phyloP scores from a whole-genome alignment of 2,329 filamentous ascomycete genomes.

The Curvularia lunata region DNA sequence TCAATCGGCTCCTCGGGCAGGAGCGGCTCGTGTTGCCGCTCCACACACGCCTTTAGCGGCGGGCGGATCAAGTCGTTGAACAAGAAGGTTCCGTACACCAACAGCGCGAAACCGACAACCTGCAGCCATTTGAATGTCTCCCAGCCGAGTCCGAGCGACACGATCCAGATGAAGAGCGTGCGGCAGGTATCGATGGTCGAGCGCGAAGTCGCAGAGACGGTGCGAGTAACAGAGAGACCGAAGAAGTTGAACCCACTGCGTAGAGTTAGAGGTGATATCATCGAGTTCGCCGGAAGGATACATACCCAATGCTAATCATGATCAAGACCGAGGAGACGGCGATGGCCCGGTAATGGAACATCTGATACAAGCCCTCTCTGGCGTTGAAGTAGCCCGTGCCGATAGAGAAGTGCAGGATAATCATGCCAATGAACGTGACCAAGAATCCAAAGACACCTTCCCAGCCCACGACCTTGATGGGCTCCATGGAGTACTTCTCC shows the following conservation, averaged over 20 bases:
- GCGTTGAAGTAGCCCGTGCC: constrained; percentile 92
- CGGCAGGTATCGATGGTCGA: constrained; percentile 98
- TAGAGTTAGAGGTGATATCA: constrained; percentile 18
- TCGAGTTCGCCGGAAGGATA: constrained; percentile 24
- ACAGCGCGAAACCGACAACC: constrained; percentile 81
- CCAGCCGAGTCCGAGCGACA: constrained; percentile 91
- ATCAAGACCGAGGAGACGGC: constrained; percentile 82
- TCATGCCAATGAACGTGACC: constrained; percentile 79
- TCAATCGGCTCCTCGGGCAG: constrained; percentile 86
- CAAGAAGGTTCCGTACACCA: constrained; percentile 95
- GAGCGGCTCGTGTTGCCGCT: constrained; percentile 64
- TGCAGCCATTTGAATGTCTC: constrained; percentile 98
- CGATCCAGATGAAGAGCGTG: constrained; percentile 97
- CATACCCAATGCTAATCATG: constrained; percentile 96
- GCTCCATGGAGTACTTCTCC: constrained; percentile 77
- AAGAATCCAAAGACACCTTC: constrained; percentile 90
- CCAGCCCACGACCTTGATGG: constrained; percentile 92
- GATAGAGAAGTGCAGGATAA: constrained; percentile 77
- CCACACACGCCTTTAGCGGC: constrained; percentile 72
- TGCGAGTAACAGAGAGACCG: constrained; percentile 88
- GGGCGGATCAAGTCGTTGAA: constrained; percentile 94
- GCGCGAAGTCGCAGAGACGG: constrained; percentile 87
- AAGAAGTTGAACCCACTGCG: constrained; percentile 96
- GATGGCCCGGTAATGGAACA: constrained; percentile 74
- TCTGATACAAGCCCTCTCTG: constrained; percentile 80